Conservation (phyloP, 331 rosid genomes). For the Stylosanthes scabra region DNA sequence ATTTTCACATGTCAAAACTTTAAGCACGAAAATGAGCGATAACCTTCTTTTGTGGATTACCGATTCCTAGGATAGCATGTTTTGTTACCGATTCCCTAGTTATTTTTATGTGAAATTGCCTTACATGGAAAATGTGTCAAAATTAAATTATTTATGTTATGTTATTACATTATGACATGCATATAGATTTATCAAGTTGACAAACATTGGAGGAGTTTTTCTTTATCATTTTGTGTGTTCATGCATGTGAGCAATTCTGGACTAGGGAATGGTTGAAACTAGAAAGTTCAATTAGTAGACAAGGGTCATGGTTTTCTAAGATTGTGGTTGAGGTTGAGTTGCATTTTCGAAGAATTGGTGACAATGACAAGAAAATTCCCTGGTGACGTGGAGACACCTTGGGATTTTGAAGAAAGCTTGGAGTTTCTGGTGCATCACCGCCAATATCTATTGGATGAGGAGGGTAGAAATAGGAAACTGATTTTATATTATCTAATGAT, state of each 20-base stretch:
- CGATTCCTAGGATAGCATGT: background rate
- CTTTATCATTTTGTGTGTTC: background rate
- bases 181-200: background rate
- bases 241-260: background rate
- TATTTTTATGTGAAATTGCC: no score
- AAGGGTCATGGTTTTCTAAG: no score
- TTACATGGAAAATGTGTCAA: no score
- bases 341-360: background rate
- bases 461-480: background rate
- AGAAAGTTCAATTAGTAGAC: background rate
- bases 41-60: no score
- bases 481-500: background rate
- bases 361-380: background rate
- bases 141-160: no score
- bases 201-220: background rate
- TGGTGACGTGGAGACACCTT: background rate
- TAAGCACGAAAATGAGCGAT: no score
- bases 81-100: no score
- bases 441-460: background rate
- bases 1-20: no score
- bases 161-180: background rate
- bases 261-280: background rate
- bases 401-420: conserved; percentile 24
- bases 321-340: background rate
- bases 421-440: background rate